phyloP scores from a whole-genome alignment of 2,329 filamentous ascomycete genomes.

The Zymoseptoria crescenta region DNA sequence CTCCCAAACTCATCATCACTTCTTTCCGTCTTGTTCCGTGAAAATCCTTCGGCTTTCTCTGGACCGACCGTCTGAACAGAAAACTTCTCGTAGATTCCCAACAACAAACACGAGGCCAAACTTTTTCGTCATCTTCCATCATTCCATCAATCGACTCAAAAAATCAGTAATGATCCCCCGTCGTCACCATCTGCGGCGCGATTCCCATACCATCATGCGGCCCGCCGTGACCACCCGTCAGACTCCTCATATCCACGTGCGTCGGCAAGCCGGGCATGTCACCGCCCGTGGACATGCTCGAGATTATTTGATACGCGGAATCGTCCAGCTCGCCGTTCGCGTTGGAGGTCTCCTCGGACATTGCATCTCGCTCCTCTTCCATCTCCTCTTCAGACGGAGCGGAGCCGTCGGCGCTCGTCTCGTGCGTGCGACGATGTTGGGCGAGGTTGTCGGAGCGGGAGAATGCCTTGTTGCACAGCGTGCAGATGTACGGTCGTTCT shows the following conservation, averaged over 20 bases:
- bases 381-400: slow-evolving; percentile 73
- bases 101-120: no score
- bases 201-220: slow-evolving; percentile 33
- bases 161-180: slow-evolving; percentile 36
- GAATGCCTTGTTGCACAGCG: slow-evolving; percentile 97
- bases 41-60: no score
- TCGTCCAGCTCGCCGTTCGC: slow-evolving; percentile 16
- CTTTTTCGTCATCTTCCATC: no score
- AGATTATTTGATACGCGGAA: slow-evolving; percentile 20
- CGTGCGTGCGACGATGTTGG: slow-evolving; percentile 82
- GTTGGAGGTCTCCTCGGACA: slow-evolving; percentile 70
- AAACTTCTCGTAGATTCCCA: no score
- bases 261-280: slow-evolving; percentile 30
- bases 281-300: slow-evolving; percentile 22
- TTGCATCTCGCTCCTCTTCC: slow-evolving; percentile 80
- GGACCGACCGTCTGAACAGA: no score
- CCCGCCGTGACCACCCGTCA: slow-evolving; percentile 7
- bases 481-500: slow-evolving; percentile 96
- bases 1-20: no score
- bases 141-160: no score
- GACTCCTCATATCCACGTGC: slow-evolving; percentile 27
- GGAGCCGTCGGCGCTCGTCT: slow-evolving; percentile 57
- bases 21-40: no score
- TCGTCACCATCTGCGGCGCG: slow-evolving; percentile 37
- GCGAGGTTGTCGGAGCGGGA: slow-evolving; percentile 97